Percentiles rank a stretch among this genome's conserved stretches.
phyloP scores from a whole-genome alignment of 805 yeast genomes.

The Candida nitratophila region DNA sequence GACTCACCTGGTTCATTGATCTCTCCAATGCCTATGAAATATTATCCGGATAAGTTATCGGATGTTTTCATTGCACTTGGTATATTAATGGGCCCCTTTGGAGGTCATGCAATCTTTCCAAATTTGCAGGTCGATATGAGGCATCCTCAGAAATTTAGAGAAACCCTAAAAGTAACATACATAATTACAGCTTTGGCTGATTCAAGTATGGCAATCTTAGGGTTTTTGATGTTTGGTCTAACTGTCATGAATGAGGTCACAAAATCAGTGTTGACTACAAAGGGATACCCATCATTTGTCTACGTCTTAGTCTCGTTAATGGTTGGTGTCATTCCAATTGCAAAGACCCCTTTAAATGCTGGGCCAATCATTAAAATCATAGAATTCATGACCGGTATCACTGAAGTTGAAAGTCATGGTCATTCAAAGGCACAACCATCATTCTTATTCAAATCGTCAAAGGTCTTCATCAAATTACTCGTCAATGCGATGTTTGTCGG shows the following conservation, averaged over 20 bases:
- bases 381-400: conserved; percentile 36
- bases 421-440: not conserved
- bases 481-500: conserved; percentile 60
- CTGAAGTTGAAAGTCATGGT: conserved; percentile 14
- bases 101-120: conserved; percentile 82
- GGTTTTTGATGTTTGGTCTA: conserved; percentile 77
- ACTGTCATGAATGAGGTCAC: conserved; percentile 67
- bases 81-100: conserved; percentile 70
- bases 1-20: conserved; percentile 49
- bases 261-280: conserved; percentile 58
- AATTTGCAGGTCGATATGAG: conserved; percentile 71
- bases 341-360: conserved; percentile 82
- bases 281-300: conserved; percentile 61
- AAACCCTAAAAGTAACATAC: conserved; percentile 49
- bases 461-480: conserved; percentile 30
- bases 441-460: conserved; percentile 4
- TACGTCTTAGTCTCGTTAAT: conserved; percentile 52
- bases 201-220: conserved; percentile 52
- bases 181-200: conserved; percentile 53
- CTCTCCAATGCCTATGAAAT: conserved; percentile 36
- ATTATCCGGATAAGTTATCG: conserved; percentile 31
- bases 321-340: conserved; percentile 75
- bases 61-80: conserved; percentile 48
- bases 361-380: conserved; percentile 78
- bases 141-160: conserved; percentile 54